Conservation (phyloP, 2,329 filamentous ascomycete genomes). For the Dothideomycetidae sp. region DNA sequence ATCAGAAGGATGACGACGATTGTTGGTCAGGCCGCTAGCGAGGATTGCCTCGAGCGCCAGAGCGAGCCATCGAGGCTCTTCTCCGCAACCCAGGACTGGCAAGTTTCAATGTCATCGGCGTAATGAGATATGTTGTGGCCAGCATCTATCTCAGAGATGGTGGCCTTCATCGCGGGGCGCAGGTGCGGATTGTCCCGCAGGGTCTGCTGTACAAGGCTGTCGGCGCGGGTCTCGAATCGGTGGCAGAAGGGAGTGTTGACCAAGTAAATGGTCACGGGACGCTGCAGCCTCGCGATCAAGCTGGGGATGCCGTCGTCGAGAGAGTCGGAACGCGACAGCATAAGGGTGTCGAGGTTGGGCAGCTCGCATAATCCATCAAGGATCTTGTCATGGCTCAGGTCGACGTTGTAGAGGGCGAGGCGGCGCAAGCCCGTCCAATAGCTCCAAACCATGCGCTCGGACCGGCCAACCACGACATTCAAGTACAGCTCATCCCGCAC, state of each 20-base stretch:
- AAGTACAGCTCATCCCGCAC: neutral
- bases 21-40: too few species aligned
- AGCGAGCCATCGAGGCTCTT: neutral
- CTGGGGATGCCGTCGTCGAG: neutral
- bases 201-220: too few species aligned
- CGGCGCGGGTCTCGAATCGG: too few species aligned
- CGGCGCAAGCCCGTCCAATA: neutral
- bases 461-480: neutral
- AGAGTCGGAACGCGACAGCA: neutral
- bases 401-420: neutral
- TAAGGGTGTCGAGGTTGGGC: neutral
- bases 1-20: too few species aligned
- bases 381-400: neutral
- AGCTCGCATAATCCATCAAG: neutral
- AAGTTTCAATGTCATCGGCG: neutral
- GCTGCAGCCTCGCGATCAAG: neutral
- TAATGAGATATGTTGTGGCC: too few species aligned
- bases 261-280: neutral
- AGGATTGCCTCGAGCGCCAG: too few species aligned
- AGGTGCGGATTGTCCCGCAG: too few species aligned
- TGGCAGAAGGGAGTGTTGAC: neutral
- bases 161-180: too few species aligned
- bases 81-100: neutral
- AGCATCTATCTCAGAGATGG: too few species aligned
- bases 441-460: neutral